phyloP scores from a whole-genome alignment of 2,329 filamentous ascomycete genomes.

The Alternaria novae-zelandiae region DNA sequence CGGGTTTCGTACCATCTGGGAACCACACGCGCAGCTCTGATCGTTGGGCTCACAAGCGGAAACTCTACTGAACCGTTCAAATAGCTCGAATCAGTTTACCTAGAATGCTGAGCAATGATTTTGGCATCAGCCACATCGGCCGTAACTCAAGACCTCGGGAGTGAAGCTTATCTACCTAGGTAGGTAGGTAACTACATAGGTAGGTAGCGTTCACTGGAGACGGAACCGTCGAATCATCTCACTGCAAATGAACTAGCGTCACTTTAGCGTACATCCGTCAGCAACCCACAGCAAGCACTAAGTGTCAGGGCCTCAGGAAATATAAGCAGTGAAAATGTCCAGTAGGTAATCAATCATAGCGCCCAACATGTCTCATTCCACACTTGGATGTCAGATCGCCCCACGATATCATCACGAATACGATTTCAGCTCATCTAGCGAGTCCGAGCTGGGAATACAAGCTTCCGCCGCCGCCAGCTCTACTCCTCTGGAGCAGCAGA shows the following conservation, averaged over 20 bases:
- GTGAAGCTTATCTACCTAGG: not conserved
- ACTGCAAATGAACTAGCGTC: not conserved
- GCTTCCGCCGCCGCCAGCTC: not conserved
- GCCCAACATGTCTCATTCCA: constrained; percentile 21
- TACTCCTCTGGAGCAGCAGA: not conserved
- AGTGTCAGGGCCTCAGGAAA: not conserved
- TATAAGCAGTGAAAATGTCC: not conserved
- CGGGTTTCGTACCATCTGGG: not conserved
- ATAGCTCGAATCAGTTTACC: not conserved
- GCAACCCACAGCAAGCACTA: not conserved
- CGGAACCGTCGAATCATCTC: not conserved
- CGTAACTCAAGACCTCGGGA: not conserved
- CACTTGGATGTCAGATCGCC: constrained; percentile 37
- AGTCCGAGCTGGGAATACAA: constrained; percentile 11
- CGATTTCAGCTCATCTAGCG: constrained; percentile 18
- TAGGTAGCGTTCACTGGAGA: not conserved
- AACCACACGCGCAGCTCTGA: not conserved
- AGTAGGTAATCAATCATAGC: not conserved
- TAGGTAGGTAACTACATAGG: not conserved
- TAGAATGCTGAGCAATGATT: not conserved
- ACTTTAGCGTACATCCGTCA: not conserved
- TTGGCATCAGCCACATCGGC: not conserved
- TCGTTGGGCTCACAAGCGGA: not conserved
- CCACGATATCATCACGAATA: constrained; percentile 31
- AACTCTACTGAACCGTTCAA: not conserved